phyloP scores from a whole-genome alignment of 2,329 filamentous ascomycete genomes.

The Neonectria hederae region DNA sequence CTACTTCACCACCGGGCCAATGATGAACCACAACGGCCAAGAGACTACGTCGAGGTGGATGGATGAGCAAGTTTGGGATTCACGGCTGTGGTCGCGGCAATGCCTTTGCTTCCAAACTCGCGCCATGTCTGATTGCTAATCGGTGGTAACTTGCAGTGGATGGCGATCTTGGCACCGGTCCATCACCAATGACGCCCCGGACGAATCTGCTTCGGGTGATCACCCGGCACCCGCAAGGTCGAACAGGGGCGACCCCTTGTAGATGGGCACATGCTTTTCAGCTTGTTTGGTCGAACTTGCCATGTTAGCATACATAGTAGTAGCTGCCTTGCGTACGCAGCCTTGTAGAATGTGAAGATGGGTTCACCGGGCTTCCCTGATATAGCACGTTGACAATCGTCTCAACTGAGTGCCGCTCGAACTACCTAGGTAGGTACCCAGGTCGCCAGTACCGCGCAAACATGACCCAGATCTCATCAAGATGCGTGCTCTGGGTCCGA shows the following conservation, averaged over 20 bases:
- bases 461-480: conserved; percentile 28
- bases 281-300: conserved; percentile 10
- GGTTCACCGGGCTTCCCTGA: not conserved
- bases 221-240: conserved; percentile 11
- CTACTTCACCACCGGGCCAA: not conserved
- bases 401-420: conserved; percentile 2
- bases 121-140: conserved; percentile 16
- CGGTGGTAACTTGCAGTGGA: not conserved
- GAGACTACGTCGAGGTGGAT: not conserved
- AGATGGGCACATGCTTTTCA: not conserved
- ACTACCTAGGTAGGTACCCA: not conserved
- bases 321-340: conserved; percentile 1
- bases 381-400: not conserved
- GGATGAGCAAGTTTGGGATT: not conserved
- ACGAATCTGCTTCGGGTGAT: conserved; percentile 20
- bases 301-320: not conserved
- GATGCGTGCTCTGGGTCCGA: conserved; percentile 20
- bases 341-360: not conserved
- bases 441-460: not conserved
- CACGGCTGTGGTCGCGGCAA: not conserved
- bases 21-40: not conserved
- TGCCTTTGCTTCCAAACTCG: conserved; percentile 4
- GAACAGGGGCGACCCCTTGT: conserved; percentile 20
- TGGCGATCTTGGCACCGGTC: conserved; percentile 14
- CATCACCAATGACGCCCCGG: conserved; percentile 12